Evolutionary conservation across 495 filamentous ascomycete genomes (phyloP), one percentile per base, ranked within the genome.

Genomic region (Hypoxylon lenormandii): DNA sequence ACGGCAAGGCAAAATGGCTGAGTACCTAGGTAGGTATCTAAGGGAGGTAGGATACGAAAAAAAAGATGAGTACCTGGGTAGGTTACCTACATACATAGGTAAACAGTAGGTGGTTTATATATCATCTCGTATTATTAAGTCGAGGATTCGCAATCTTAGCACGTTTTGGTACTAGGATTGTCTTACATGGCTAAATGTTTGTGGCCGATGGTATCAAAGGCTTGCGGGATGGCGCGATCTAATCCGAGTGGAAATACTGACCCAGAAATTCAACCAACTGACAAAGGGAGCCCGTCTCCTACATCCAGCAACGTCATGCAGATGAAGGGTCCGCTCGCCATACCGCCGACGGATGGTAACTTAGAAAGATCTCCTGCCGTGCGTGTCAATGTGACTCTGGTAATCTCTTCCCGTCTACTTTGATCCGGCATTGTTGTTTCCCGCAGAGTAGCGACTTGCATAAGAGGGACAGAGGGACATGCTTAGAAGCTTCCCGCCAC

Each of bases 191-290:
- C 68, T 71, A 71, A 71, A 66, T 71, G 62, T 21, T 23, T 48
- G 61, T 54, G 51, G 51, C 13, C 52, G 60, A 74, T 76, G 71
- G 65, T 74, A 74, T 76, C 73, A 74, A 49, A 11, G 43, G 56
- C 61, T 63, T 65, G 71, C 59, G 72, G 56, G 61, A 76, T 76
- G 71, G 73, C 73, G 73, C 71, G 73, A 76, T 76, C 58, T 63
- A n/a, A 50, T 62, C 58, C 55, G 58, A 49, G 68, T 28, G 46
- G 57, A 52, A 58, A 42, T 15, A 40, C 58, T 22, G 68, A 51
- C 68, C 62, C 62, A 63, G 52, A 57, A 65, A 48, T 55, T 66
- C 33, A 18, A 43, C 40, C 47, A 66, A 46, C 33, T 45, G 40
- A 67, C 69, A 64, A 62, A 61, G 33, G 52, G 53, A n/a, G 55